Base-by-base conservation (phyloP, 129 eudicot species). In the Calendula officinalis region DNA sequence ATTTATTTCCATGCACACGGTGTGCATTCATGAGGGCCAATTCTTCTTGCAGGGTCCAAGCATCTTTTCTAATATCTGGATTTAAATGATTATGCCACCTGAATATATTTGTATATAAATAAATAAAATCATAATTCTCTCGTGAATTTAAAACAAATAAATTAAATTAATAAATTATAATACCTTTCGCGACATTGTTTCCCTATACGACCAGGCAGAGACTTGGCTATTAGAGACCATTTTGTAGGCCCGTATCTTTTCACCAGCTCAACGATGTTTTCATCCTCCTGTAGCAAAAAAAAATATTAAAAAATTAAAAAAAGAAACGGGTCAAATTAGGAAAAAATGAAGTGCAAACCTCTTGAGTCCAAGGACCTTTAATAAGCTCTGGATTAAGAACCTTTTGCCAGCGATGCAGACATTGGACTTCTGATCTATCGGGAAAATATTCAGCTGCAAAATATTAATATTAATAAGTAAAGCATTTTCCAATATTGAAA, bases 151-250 rank as follows among this genome's bases (percentile, higher is more conserved):
- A 14, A 15, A 10, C 2, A 22, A 0, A 22, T 22, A 48, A 33
- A 17, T 34, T 6, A 13, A 22, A 22, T 22, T 22, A 22, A 22
- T 22, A 22, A 22, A 17, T 2, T 15, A 10, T 7, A 60, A 32
- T 86, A 92, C 99, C 99, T 88, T 80, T 92, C 99, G 51, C 99
- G 99, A 75, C 99, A 92, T 51, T 92, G 99, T 73, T 92, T 92
- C 72, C 99, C 99, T 17, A 92, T 92, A 59, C 99, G 91, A 63
- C 99, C 99, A 5, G 99, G 89, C 67, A 92, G 79, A 68, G 96
- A 88, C 67, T 85, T 88, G 50, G 99, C 96, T 62, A 92, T 92
- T 62, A 85, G 80, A 48, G 99, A 92, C 99, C 99, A 92, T 76
- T 92, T 92, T 64, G 90, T 81, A 46, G 99, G 89, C 37, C 99